Evolutionary conservation across 768 basidiomycete species (phyloP).

Genomic region (Boletus huronensis): DNA sequence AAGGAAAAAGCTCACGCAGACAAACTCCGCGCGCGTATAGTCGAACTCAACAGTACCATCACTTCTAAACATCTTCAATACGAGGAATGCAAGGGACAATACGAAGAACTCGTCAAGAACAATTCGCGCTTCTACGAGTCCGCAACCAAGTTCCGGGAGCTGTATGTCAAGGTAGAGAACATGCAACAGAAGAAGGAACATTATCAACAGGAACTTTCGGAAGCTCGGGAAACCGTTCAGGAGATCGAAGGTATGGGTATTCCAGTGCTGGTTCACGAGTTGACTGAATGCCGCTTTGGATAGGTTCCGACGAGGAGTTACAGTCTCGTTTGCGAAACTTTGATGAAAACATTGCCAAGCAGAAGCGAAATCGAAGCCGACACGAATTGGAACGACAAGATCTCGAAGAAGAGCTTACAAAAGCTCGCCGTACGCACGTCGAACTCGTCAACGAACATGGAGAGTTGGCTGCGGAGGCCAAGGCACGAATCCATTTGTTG

Average conservation of each 20-base stretch:
- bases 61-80: slow-evolving; percentile 69
- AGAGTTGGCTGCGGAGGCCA: slow-evolving; percentile 65
- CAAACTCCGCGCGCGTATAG: slow-evolving; percentile 66
- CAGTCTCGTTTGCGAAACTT: slow-evolving; percentile 53
- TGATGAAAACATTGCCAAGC: slow-evolving; percentile 50
- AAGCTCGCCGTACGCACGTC: slow-evolving; percentile 49
- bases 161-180: slow-evolving; percentile 67
- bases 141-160: slow-evolving; percentile 81
- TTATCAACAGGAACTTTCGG: slow-evolving; percentile 57
- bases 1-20: slow-evolving; percentile 85
- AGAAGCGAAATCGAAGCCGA: slow-evolving; percentile 45
- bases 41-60: slow-evolving; percentile 58
- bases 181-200: slow-evolving; percentile 60
- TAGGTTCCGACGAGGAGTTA: slow-evolving; percentile 76
- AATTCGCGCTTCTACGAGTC: slow-evolving; percentile 80
- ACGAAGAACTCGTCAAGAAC: slow-evolving; percentile 61
- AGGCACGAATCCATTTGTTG: slow-evolving; percentile 40
- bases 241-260: slow-evolving; percentile 54
- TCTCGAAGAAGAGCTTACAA: slow-evolving; percentile 56
- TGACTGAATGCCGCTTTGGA: neutral
- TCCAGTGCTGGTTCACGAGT: neutral
- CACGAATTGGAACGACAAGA: slow-evolving; percentile 56
- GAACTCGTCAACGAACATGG: slow-evolving; percentile 62
- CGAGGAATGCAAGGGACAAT: slow-evolving; percentile 63
- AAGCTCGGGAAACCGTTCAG: slow-evolving; percentile 59